Conservation (phyloP, 1,284 basidiomycete genomes). For the Schizopora paradoxa region DNA sequence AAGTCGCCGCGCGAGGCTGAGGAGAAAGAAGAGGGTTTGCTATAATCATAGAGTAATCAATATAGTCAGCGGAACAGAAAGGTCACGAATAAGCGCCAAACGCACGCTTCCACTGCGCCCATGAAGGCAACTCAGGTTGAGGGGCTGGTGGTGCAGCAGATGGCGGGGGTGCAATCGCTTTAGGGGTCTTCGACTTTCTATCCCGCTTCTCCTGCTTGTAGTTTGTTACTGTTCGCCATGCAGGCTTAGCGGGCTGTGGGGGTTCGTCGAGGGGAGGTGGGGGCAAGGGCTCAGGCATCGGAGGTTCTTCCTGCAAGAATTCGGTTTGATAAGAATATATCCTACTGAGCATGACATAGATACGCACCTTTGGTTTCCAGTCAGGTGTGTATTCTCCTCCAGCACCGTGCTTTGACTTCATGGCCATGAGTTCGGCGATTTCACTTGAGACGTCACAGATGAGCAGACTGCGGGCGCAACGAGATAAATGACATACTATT, state of each 20-base stretch:
- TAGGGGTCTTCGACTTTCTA: conserved; percentile 28
- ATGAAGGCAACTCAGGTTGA: conserved; percentile 52
- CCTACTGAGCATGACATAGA: conserved; percentile 2
- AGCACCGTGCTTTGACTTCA: conserved; percentile 68
- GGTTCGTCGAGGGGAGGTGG: conserved; percentile 36
- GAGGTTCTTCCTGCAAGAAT: conserved; percentile 9
- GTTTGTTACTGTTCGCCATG: conserved; percentile 66
- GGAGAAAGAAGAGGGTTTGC: conserved; percentile 55
- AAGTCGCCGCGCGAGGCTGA: conserved; percentile 31
- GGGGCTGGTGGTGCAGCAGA: conserved; percentile 37
- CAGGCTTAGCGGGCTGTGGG: conserved; percentile 50
- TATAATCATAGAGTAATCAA: conserved; percentile 22
- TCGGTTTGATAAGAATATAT: conserved; percentile 18
- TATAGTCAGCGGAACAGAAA: conserved; percentile 1
- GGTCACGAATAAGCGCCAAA: conserved; percentile 24
- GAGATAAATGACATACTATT: conserved; percentile 47
- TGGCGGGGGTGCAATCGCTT: conserved; percentile 36
- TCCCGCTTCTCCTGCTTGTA: conserved; percentile 49
- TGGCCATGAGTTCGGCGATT: conserved; percentile 69
- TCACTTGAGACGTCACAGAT: conserved; percentile 39
- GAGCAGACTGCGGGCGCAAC: conserved; percentile 3
- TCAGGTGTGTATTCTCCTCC: conserved; percentile 64
- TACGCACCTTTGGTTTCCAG: conserved; percentile 52
- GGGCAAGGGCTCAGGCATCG: conserved; percentile 29
- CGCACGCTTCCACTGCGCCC: conserved; percentile 74